Evolutionary conservation across 306 rosid species (phyloP).

Genomic region (Pyrus communis): DNA sequence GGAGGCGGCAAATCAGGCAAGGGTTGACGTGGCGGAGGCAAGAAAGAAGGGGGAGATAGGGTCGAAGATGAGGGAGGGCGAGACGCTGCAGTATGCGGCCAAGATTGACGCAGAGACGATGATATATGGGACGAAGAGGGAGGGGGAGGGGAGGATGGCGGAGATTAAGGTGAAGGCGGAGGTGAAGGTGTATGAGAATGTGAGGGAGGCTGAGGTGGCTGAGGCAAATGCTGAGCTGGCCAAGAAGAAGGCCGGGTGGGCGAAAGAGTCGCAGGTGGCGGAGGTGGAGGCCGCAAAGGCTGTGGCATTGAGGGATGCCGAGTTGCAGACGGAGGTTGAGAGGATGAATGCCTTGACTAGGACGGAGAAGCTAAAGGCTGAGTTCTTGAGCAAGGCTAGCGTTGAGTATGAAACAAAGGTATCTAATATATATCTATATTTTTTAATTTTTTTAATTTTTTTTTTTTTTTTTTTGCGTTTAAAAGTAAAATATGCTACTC

Average conservation of each 20-base stretch:
- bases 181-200: constrained; percentile 37
- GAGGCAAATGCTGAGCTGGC: constrained; percentile 28
- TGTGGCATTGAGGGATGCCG: constrained; percentile 31
- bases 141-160: constrained; percentile 34
- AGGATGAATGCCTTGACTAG: constrained; percentile 26
- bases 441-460: no score
- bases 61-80: constrained; percentile 23
- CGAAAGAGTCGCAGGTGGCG: constrained; percentile 18
- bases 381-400: constrained; percentile 28
- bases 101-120: constrained; percentile 36
- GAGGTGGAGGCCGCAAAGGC: constrained; percentile 28
- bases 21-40: constrained; percentile 36
- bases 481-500: no score
- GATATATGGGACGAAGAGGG: constrained; percentile 21
- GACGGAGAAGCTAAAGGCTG: constrained; percentile 35
- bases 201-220: constrained; percentile 32
- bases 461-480: no score
- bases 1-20: constrained; percentile 57
- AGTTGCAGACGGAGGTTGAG: constrained; percentile 30
- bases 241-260: constrained; percentile 28
- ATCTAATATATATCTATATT: no score
- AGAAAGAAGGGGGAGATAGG: constrained; percentile 41
- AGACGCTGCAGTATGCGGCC: constrained; percentile 30
- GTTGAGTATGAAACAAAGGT: constrained; percentile 41
- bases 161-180: constrained; percentile 21